Percentiles rank a stretch among this genome's conserved stretches.
Conservation (phyloP, 495 filamentous ascomycete genomes). For the Haplographium delicatum region DNA sequence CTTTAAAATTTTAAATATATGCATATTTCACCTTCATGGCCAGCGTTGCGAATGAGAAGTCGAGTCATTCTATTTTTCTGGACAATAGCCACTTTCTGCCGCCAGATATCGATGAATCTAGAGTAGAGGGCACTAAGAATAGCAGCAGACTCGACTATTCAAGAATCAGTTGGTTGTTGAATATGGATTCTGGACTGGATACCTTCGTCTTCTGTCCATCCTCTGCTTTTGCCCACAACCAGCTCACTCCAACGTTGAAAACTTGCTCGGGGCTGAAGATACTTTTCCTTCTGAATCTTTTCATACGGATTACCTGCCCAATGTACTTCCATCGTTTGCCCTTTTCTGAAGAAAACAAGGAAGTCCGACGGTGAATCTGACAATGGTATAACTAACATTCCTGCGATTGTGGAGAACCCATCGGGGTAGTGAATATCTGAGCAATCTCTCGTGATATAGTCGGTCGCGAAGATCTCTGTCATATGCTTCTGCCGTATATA, state of each 20-base stretch:
- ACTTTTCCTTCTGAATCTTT: constrained; percentile 61
- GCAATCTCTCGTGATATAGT: constrained; percentile 72
- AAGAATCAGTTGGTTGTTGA: background rate
- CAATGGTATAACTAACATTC: constrained; percentile 77
- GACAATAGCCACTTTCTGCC: constrained; percentile 80
- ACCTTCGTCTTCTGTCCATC: constrained; percentile 63
- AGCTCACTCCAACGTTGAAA: constrained; percentile 72
- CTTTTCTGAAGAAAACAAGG: constrained; percentile 83
- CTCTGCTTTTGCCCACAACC: constrained; percentile 62
- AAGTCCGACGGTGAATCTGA: constrained; percentile 74
- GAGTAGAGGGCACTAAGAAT: constrained; percentile 13
- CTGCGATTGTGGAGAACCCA: constrained; percentile 71
- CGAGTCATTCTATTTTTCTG: constrained; percentile 76
- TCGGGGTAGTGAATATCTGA: constrained; percentile 73
- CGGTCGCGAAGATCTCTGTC: constrained; percentile 68
- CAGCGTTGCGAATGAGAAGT: constrained; percentile 41
- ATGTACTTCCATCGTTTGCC: constrained; percentile 64
- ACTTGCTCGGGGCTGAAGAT: constrained; percentile 67
- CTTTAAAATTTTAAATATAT: no score
- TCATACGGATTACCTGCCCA: constrained; percentile 96
- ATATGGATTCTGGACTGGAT: background rate
- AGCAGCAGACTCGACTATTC: constrained; percentile 12
- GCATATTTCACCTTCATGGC: constrained; percentile 17
- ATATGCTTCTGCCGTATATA: constrained; percentile 72
- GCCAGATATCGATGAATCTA: constrained; percentile 63